These are phyloP conservation scores for Venturia oleaginea DNA, from an alignment of 2,329 filamentous ascomycete species.

Conservation along the genomic window DNA sequence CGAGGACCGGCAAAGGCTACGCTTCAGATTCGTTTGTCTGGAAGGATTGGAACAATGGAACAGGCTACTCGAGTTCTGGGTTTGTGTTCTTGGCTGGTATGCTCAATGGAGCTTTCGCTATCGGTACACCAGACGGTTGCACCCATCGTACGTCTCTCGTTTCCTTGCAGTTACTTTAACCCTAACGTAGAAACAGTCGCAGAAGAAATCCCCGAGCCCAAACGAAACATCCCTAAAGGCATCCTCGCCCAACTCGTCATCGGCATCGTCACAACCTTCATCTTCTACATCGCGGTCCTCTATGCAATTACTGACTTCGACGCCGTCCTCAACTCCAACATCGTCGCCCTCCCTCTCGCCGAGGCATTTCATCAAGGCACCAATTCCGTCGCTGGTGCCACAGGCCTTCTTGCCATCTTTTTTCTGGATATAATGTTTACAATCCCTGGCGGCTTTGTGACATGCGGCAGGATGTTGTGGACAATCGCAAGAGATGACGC, in stretches of 20 bases:
- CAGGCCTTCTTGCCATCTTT: slow-evolving; percentile 38
- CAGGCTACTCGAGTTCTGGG: slow-evolving; percentile 41
- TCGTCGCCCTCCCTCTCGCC: slow-evolving; percentile 50
- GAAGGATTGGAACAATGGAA: slow-evolving; percentile 36
- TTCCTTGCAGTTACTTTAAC: too few species aligned
- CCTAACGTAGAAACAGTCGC: slow-evolving; percentile 34
- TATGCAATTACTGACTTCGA: slow-evolving; percentile 10
- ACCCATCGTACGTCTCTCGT: slow-evolving; percentile 37
- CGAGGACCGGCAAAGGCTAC: slow-evolving; percentile 27
- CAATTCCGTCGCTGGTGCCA: slow-evolving; percentile 15
- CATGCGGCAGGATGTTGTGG: slow-evolving; percentile 34
- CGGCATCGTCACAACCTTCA: background rate
- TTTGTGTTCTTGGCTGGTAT: slow-evolving; percentile 59
- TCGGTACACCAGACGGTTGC: slow-evolving; percentile 52
- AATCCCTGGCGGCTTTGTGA: background rate
- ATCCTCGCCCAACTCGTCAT: background rate
- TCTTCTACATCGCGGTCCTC: slow-evolving; percentile 30
- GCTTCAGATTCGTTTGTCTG: slow-evolving; percentile 35
- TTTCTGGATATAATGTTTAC: background rate
- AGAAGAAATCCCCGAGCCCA: slow-evolving; percentile 36
- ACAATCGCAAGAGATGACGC: slow-evolving; percentile 50
- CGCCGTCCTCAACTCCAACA: slow-evolving; percentile 24
- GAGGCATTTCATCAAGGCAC: slow-evolving; percentile 52
- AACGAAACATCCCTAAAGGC: slow-evolving; percentile 28
- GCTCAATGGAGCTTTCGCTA: slow-evolving; percentile 59